Base-by-base conservation (phyloP, 768 basidiomycete species). In the Xanthoconium stramineum region DNA sequence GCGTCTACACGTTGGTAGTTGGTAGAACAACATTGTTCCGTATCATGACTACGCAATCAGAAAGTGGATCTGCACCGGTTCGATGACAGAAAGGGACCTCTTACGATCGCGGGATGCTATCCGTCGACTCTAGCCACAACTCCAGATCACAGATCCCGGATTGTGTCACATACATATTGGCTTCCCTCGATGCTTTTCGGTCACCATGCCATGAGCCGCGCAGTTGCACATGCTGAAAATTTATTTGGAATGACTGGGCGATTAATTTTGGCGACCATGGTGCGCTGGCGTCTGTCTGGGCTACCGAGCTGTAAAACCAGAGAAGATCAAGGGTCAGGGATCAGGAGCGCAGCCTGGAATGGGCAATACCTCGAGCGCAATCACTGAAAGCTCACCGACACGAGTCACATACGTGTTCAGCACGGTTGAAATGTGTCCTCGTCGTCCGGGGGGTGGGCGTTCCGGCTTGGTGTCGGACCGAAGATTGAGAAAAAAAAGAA, bases 151-250 rank as follows among this genome's bases (percentile, higher is more conserved):
- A 43, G 37, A 52, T 50, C 39, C 15, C 20, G 36, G 32, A 15
- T 15, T 46, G 24, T 32, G 33, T 29, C 2, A 2, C 13, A 2
- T 29, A 30, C 13, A 2, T 29, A 30, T 50, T 37, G 28, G 39
- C 35, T 33, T 40, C 47, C 44, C 29, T 46, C 24, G 44, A 59
- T 3, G 19, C 17, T 35, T 29, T 9, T 28, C 56, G 65, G 65
- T 42, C 1, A 59, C 8, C 48, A 47, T 47, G 10, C 63, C 65
- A 57, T 35, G 24, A 1, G 1, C 60, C 59, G 61, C 24, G 38
- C n/a, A 6, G 5, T 36, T 15, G 17, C 49, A 53, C 29, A 58
- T 50, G 53, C 52, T 46, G 19, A 36, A 9, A 12, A 17, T 14
- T 9, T 11, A 14, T 39, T 47, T 39, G 10, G 28, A 43, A 46